Base-by-base conservation (phyloP, 192 early-diverging fungal species). In the Coemansia sp. region DNA sequence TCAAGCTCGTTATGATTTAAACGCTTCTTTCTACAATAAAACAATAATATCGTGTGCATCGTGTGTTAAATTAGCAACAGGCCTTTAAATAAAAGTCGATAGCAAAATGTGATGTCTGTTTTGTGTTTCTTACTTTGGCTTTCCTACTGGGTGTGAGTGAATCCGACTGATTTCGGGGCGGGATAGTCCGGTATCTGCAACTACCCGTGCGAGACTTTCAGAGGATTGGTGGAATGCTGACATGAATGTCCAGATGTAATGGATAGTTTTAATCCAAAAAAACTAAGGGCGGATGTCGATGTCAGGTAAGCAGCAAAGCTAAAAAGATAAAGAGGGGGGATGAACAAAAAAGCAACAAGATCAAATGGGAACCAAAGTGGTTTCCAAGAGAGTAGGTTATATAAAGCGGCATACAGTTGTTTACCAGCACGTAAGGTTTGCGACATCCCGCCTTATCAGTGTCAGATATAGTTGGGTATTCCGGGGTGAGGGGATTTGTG, bases 1-100 rank as follows among this genome's bases (percentile, higher is more conserved):
- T 81, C 80, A 34, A 81, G 64, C 46, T 81, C 80, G 23, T 81
- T 81, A 52, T 81, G 80, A 25, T 81, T 81, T 10, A 67, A 61
- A 0, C 80, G 55, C 41, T 81, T 81, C 25, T 73, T 77, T 21
- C 80, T 81, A 73, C n/a, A 63, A n/a, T 19, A 9, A 21, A 17
- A 23, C 1, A 38, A 47, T 6, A n/a, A n/a, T 17, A 17, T 54
- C 1, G 2, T 4, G 1, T 11, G 8, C 41, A 38, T 19, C 0
- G 4, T 8, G 17, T 39, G n/a, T 25, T 19, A 33, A 4, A 10
- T 37, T 5, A 37, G 19, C n/a, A 17, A 17, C 14, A 9, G 0
- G 15, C 3, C 1, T 3, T n/a, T 44, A 44, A 17, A 44, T 44
- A 18, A 3, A 18, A 44, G 42, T 18, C 42, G 4, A 0, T 18